A percentile compares a stretch with the other conserved stretches of the same genome.
Evolutionary conservation across 495 filamentous ascomycete genomes (phyloP).

Genomic region (Daldinia loculata): DNA sequence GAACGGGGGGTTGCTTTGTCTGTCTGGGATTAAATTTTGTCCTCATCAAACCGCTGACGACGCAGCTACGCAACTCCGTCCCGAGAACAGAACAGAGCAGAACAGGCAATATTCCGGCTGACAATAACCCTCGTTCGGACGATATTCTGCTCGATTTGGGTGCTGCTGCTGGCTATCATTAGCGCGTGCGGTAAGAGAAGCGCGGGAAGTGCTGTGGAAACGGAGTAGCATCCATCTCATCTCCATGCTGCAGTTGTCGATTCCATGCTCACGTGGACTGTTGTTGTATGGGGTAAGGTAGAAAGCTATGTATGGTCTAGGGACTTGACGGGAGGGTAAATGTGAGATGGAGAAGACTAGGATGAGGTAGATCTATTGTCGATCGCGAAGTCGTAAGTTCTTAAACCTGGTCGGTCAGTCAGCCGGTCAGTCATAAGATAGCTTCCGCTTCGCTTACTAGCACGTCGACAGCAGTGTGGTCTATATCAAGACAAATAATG

Average conservation of each 20-base stretch:
- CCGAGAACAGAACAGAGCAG: neutral
- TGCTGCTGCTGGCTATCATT: neutral
- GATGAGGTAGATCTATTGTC: neutral
- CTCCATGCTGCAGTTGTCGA: neutral
- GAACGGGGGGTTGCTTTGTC: neutral
- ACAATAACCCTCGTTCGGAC: neutral
- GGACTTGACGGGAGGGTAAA: neutral
- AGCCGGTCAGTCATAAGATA: neutral
- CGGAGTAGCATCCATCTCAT: neutral
- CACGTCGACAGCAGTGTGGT: neutral
- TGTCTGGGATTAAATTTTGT: neutral
- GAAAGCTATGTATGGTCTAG: neutral
- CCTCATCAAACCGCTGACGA: neutral
- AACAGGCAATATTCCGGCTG: neutral
- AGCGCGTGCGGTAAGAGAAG: neutral
- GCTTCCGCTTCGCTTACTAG: neutral
- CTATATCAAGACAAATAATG: neutral
- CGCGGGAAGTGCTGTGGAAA: neutral
- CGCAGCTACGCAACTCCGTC: neutral
- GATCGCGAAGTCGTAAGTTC: conserved; percentile 1
- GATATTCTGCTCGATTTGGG: neutral
- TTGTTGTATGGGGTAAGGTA: neutral
- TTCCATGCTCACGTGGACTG: neutral
- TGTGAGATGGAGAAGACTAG: neutral
- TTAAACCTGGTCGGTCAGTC: neutral